Evolutionary conservation across 2,329 filamentous ascomycete genomes (phyloP).

Genomic region (Hortaea werneckii): DNA sequence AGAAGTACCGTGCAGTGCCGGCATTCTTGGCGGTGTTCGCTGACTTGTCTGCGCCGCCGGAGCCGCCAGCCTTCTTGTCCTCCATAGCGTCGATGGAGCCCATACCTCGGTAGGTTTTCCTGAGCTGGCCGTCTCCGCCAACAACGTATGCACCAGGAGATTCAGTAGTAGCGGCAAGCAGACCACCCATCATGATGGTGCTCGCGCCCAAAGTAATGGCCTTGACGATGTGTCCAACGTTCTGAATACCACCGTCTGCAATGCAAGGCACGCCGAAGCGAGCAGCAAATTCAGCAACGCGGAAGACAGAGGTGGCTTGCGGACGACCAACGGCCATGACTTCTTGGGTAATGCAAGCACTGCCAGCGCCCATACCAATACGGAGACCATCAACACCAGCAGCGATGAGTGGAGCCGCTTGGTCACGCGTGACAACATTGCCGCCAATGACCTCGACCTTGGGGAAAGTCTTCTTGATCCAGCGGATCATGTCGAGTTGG

Average conservation of each 20-base stretch:
- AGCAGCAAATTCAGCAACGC: slow-evolving; percentile 78
- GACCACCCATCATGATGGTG: slow-evolving; percentile 98
- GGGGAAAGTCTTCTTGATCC: slow-evolving; percentile 79
- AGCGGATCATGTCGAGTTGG: slow-evolving; percentile 97
- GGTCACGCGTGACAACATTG: slow-evolving; percentile 96
- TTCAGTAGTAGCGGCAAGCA: slow-evolving; percentile 93
- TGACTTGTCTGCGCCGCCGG: slow-evolving; percentile 50
- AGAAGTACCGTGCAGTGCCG: slow-evolving; percentile 96
- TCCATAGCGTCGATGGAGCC: slow-evolving; percentile 99
- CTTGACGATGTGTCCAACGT: slow-evolving; percentile 98
- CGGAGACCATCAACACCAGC: slow-evolving; percentile 92
- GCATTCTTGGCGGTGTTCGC: slow-evolving; percentile 93
- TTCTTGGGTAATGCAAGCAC: slow-evolving; percentile 97
- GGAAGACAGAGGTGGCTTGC: slow-evolving; percentile 86
- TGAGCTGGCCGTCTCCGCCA: slow-evolving; percentile 89
- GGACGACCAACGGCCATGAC: slow-evolving; percentile 98
- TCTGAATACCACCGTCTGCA: slow-evolving; percentile 94
- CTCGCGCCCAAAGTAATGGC: slow-evolving; percentile 87
- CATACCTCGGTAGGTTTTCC: slow-evolving; percentile 99
- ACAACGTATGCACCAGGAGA: slow-evolving; percentile 96
- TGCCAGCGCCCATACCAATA: slow-evolving; percentile 97
- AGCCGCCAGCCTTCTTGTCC: slow-evolving; percentile 85
- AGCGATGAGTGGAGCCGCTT: slow-evolving; percentile 83
- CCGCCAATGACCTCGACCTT: slow-evolving; percentile 89
- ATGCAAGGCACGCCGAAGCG: slow-evolving; percentile 96